Conservation (phyloP, 306 rosid genomes). For the Rosa rugosa region DNA sequence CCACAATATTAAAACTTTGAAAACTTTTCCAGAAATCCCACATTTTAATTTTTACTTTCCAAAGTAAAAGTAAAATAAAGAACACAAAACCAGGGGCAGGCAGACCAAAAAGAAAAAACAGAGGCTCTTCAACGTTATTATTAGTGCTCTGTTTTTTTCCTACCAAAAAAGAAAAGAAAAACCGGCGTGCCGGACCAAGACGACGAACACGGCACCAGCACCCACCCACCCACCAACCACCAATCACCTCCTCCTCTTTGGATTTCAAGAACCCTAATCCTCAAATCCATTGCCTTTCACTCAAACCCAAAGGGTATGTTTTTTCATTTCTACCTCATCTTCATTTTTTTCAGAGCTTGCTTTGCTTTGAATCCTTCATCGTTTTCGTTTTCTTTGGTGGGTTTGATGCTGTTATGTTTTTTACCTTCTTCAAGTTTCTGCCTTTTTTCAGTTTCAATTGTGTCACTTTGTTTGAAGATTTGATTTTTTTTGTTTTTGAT, state of each 20-base stretch:
- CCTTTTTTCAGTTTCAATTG: slow-evolving; percentile 13
- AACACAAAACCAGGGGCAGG: neutral
- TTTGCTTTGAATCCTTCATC: neutral
- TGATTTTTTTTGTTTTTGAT: slow-evolving; percentile 20
- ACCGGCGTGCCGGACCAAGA: slow-evolving; percentile 12
- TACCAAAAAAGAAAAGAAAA: neutral
- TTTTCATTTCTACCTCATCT: neutral
- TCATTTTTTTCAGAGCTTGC: neutral
- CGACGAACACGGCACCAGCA: neutral
- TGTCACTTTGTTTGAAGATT: slow-evolving; percentile 9
- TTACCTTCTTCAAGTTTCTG: neutral
- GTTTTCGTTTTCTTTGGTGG: slow-evolving; percentile 11
- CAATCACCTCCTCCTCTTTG: neutral
- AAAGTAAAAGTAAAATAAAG: neutral
- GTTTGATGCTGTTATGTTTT: neutral
- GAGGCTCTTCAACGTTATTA: neutral
- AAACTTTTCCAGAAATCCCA: neutral
- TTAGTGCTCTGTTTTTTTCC: neutral
- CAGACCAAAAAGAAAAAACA: neutral
- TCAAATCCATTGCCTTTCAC: neutral
- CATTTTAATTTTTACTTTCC: neutral
- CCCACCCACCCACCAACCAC: neutral
- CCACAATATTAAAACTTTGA: neutral
- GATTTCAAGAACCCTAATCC: neutral
- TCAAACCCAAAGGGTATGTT: neutral